phyloP scores from a whole-genome alignment of 2,329 filamentous ascomycete species.

The Ophiocordyceps camponoti-saundersi region DNA sequence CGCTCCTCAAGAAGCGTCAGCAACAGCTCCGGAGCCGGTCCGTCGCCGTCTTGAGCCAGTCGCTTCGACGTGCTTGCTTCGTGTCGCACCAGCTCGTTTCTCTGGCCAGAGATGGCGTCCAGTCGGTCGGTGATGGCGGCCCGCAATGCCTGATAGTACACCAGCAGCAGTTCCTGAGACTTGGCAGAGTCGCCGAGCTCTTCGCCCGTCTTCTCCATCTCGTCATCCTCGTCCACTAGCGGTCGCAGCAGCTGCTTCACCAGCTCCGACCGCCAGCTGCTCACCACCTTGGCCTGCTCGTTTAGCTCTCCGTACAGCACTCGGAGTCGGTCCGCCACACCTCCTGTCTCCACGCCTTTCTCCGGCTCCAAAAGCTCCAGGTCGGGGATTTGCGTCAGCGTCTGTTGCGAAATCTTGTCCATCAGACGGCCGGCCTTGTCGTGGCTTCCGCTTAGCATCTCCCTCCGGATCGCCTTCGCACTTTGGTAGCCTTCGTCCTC shows the following conservation, averaged over 20 bases:
- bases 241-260: constrained; percentile 55
- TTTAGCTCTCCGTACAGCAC: constrained; percentile 50
- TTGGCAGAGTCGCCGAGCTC: constrained; percentile 82
- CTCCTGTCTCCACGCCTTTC: constrained; percentile 56
- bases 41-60: constrained; percentile 44
- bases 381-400: constrained; percentile 46
- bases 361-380: constrained; percentile 26
- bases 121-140: constrained; percentile 65
- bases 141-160: constrained; percentile 65
- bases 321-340: constrained; percentile 49
- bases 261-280: constrained; percentile 59
- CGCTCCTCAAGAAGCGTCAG: constrained; percentile 34
- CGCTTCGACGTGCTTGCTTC: constrained; percentile 48
- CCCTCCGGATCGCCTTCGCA: constrained; percentile 61
- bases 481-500: constrained; percentile 61
- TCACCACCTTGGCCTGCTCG: constrained; percentile 51
- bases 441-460: constrained; percentile 48
- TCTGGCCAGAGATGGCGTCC: constrained; percentile 57
- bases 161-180: constrained; percentile 75
- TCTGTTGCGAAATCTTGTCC: constrained; percentile 36
- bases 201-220: constrained; percentile 61
- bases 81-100: constrained; percentile 57
- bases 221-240: constrained; percentile 67
- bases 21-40: constrained; percentile 51
- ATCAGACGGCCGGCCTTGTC: constrained; percentile 33